phyloP scores from a whole-genome alignment of 306 rosid genomes.

The Ceratonia siliqua region DNA sequence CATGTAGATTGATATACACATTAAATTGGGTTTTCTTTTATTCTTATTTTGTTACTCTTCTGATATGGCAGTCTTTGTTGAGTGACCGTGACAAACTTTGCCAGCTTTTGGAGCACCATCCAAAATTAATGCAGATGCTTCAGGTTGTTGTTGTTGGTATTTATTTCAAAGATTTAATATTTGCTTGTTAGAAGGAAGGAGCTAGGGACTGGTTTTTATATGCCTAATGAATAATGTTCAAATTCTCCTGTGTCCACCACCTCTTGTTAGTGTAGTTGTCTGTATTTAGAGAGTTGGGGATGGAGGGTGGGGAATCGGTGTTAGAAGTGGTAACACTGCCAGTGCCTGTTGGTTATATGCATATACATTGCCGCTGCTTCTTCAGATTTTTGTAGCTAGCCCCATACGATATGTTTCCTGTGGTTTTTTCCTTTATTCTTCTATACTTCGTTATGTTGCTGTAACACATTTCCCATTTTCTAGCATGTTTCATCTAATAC shows the following conservation, averaged over 20 bases:
- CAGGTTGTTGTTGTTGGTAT: slow-evolving; percentile 55
- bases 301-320: not conserved
- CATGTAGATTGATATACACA: not conserved
- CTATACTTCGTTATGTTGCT: not conserved
- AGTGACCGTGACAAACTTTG: slow-evolving; percentile 92
- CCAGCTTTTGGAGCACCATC: slow-evolving; percentile 98
- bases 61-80: slow-evolving; percentile 77
- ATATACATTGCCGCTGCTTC: not conserved
- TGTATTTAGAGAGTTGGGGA: not conserved
- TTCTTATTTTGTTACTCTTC: slow-evolving; percentile 26
- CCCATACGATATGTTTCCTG: not conserved
- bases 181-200: slow-evolving; percentile 8
- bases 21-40: slow-evolving; percentile 17
- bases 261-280: not conserved
- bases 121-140: slow-evolving; percentile 97
- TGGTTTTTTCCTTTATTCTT: not conserved
- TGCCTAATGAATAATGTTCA: not conserved
- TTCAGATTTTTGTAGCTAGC: not conserved
- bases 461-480: slow-evolving; percentile 3
- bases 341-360: not conserved
- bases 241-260: not conserved
- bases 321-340: not conserved
- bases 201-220: not conserved
- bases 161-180: slow-evolving; percentile 13
- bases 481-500: not conserved